phyloP scores from a whole-genome alignment of 768 basidiomycete genomes.

The Pisolithus tinctorius region DNA sequence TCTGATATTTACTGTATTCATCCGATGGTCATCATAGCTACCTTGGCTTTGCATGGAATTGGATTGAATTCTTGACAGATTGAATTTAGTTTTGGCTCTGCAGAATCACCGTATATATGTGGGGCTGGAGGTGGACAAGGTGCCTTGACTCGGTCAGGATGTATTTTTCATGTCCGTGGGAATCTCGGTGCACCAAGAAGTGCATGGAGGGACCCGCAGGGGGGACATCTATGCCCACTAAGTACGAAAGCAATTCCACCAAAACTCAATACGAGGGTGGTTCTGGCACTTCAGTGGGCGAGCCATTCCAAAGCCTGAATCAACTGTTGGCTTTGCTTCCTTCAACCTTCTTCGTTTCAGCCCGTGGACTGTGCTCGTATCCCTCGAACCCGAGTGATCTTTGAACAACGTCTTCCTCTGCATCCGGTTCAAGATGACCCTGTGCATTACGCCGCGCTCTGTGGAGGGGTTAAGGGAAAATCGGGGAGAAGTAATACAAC shows the following conservation, averaged over 20 bases:
- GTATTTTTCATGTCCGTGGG: too few species aligned
- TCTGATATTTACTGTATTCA: too few species aligned
- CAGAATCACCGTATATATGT: too few species aligned
- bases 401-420: constrained; percentile 70
- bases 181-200: too few species aligned
- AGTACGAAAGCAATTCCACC: background rate
- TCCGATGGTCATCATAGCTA: too few species aligned
- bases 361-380: constrained; percentile 44
- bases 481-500: background rate
- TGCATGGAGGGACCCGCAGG: background rate
- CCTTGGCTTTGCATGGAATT: too few species aligned
- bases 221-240: background rate
- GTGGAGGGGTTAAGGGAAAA: constrained; percentile 3
- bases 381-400: constrained; percentile 69
- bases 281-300: background rate
- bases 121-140: too few species aligned
- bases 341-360: constrained; percentile 20
- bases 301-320: background rate
- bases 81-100: too few species aligned
- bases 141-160: too few species aligned
- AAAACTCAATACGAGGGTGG: background rate
- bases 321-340: background rate
- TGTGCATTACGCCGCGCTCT: constrained; percentile 82
- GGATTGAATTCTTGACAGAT: too few species aligned
- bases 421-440: constrained; percentile 90